Evolutionary conservation across 495 filamentous ascomycete species (phyloP).

Genomic region (Haplographium delicatum): DNA sequence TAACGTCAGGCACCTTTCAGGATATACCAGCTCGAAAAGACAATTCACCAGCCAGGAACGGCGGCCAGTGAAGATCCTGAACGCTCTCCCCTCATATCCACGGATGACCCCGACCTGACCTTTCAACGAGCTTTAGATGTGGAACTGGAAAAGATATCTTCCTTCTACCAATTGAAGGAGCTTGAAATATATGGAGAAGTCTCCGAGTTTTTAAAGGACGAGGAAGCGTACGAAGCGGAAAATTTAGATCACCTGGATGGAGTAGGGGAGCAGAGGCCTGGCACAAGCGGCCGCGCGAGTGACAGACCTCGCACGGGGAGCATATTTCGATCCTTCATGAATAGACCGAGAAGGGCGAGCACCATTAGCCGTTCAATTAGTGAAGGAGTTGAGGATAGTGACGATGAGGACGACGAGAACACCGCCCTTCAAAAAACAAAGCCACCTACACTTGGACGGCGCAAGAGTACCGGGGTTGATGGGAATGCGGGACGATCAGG

Average conservation of each 20-base stretch:
- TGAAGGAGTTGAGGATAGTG: constrained; percentile 46
- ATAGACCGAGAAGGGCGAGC: constrained; percentile 30
- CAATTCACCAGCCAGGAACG: constrained; percentile 45
- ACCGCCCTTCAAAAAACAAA: constrained; percentile 43
- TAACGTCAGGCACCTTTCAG: constrained; percentile 37
- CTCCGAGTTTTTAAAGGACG: constrained; percentile 67
- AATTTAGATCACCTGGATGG: constrained; percentile 53
- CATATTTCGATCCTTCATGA: constrained; percentile 23
- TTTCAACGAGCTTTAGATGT: constrained; percentile 78
- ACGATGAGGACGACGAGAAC: constrained; percentile 67
- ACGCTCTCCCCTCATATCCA: constrained; percentile 67
- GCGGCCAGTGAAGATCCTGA: constrained; percentile 62
- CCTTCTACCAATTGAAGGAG: constrained; percentile 86
- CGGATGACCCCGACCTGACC: constrained; percentile 65
- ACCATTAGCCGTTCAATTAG: constrained; percentile 41
- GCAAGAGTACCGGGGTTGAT: constrained; percentile 34
- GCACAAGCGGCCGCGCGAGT: constrained; percentile 24
- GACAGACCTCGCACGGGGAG: constrained; percentile 21
- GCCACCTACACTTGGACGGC: constrained; percentile 22
- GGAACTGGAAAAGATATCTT: constrained; percentile 88
- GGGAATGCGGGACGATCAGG: constrained; percentile 27
- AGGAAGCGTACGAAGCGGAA: constrained; percentile 63
- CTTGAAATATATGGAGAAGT: constrained; percentile 76
- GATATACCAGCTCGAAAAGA: constrained; percentile 91
- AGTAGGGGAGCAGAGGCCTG: constrained; percentile 40